Conservation (phyloP, 345 rosid species). For the Citrus mangshanensis region DNA sequence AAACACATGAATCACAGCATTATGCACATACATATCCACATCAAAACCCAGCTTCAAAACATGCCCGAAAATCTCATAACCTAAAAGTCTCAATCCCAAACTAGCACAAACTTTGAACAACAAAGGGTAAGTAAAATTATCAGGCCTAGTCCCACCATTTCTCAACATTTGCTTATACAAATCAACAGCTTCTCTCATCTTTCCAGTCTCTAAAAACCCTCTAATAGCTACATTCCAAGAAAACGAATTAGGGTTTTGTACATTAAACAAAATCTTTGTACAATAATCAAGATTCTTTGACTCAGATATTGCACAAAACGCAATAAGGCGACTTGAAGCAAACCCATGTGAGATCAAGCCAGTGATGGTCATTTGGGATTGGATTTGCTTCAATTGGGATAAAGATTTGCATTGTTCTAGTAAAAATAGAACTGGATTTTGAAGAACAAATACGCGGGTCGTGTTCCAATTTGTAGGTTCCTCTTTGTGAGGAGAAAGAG, state of each 20-base stretch:
- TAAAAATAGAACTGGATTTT: constrained; percentile 53
- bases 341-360: constrained; percentile 51
- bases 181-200: constrained; percentile 34
- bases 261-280: constrained; percentile 41
- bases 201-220: constrained; percentile 50
- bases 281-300: constrained; percentile 58
- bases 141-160: constrained; percentile 50
- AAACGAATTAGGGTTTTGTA: constrained; percentile 39
- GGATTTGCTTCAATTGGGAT: constrained; percentile 66
- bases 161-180: constrained; percentile 66
- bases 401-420: constrained; percentile 57
- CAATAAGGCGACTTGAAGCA: constrained; percentile 64
- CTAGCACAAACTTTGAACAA: constrained; percentile 59
- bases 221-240: constrained; percentile 81
- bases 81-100: constrained; percentile 35
- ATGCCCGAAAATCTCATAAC: constrained; percentile 61
- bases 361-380: constrained; percentile 54
- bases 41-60: constrained; percentile 61
- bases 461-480: constrained; percentile 42
- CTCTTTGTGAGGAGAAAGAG: constrained; percentile 42
- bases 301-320: constrained; percentile 60
- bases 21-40: constrained; percentile 55
- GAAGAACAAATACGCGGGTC: constrained; percentile 39
- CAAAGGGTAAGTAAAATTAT: constrained; percentile 67
- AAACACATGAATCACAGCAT: constrained; percentile 59